Conservation (phyloP, 2,329 filamentous ascomycete species). For the Beauveria varroae region DNA sequence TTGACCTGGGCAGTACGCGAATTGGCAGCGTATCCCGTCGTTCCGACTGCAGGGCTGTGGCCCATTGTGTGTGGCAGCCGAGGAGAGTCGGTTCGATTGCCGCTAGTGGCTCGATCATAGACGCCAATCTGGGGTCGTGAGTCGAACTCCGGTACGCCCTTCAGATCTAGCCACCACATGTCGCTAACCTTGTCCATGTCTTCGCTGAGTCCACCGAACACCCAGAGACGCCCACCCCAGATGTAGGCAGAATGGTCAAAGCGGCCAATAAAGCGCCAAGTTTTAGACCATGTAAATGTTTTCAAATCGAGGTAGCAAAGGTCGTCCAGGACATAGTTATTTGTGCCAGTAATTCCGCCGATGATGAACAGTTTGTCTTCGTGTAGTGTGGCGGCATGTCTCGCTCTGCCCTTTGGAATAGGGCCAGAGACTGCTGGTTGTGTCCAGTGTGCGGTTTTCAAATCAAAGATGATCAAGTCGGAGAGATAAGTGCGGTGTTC, state of each 20-base stretch:
- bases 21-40: constrained; percentile 60
- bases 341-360: constrained; percentile 89
- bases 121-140: constrained; percentile 52
- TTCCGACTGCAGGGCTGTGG: constrained; percentile 44
- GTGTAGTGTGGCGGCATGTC: constrained; percentile 88
- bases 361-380: constrained; percentile 96
- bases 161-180: constrained; percentile 94
- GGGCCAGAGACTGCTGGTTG: constrained; percentile 81
- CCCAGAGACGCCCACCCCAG: constrained; percentile 87
- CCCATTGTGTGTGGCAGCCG: constrained; percentile 44
- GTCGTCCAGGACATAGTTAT: constrained; percentile 88
- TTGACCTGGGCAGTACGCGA: constrained; percentile 61
- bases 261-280: constrained; percentile 89
- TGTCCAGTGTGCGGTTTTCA: constrained; percentile 91
- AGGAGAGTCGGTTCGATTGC: constrained; percentile 40
- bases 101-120: constrained; percentile 38
- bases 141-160: constrained; percentile 80
- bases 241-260: constrained; percentile 96
- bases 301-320: constrained; percentile 95
- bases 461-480: constrained; percentile 91
- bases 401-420: constrained; percentile 79
- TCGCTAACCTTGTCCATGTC: constrained; percentile 97
- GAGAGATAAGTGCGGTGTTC: constrained; percentile 93
- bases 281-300: constrained; percentile 94
- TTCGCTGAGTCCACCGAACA: constrained; percentile 88